Evolutionary conservation across 768 basidiomycete genomes (phyloP), one percentile per base, ranked within the genome.

Genomic region (Phlebiopsis gigantea): DNA sequence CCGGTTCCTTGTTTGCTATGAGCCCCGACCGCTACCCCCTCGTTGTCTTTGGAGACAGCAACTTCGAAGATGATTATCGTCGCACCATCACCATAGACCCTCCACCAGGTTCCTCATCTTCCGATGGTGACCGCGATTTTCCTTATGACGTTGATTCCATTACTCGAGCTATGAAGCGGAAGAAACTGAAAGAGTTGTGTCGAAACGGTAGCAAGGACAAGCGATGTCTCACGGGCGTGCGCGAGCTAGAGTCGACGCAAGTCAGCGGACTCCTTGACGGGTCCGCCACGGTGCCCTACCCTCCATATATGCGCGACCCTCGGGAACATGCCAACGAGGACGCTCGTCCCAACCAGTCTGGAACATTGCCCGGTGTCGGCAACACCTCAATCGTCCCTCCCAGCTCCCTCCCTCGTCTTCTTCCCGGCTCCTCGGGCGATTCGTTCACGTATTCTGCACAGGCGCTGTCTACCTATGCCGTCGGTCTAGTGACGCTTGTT

Each of bases 1-100:
- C 80, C 0, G 83, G 79, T 2, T 88, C 87, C 42, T 76, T 97
- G 1, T 96, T 85, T 63, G 93, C 90, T 19, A 88, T 98, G 83
- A 89, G 88, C 60, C 87, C 90, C 0, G 76, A 80, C 10, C 80
- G 79, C 7, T 98, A 82, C 66, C 96, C 95, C 0, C 77, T 98
- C 9, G 87, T 96, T 57, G 83, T 81, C 4, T 90, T 92, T 63
- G 78, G 82, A 2, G 78, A 79, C 58, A 73, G 72, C 6, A 72
- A 75, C 49, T 28, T 56, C 30, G 61, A 53, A 19, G 53, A 61
- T 26, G 50, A 53, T 9, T 46, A 59, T 41, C 47, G 54, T 19
- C 60, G 53, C 14, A 30, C 58, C 17, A 60, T 61, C 15, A 45
- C 57, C 31, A 75, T 73, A 34, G 77, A 77, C 26, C 68, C 74